phyloP scores from a whole-genome alignment of 2,329 filamentous ascomycete genomes.

The Colletotrichum sidae region DNA sequence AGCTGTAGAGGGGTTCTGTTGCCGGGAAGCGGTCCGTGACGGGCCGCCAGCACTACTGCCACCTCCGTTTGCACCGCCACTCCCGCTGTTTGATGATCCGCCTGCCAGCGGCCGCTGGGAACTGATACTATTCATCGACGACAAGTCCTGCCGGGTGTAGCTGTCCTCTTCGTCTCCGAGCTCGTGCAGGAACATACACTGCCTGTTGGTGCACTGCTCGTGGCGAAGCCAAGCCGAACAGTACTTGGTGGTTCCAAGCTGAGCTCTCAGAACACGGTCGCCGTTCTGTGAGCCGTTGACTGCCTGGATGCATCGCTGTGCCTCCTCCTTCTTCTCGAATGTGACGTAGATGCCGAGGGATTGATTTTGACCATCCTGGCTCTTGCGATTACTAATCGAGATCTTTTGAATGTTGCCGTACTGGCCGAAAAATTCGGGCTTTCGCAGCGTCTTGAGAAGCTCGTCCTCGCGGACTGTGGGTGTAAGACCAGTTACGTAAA shows the following conservation, averaged over 20 bases:
- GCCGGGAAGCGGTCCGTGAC: slow-evolving; percentile 65
- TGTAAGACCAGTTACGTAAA: slow-evolving; percentile 95
- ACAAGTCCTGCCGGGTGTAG: slow-evolving; percentile 93
- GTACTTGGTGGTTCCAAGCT: slow-evolving; percentile 94
- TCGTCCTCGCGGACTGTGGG: slow-evolving; percentile 94
- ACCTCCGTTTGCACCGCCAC: slow-evolving; percentile 39
- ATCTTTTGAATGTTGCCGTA: slow-evolving; percentile 99
- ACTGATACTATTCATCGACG: slow-evolving; percentile 91
- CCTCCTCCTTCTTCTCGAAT: slow-evolving; percentile 91
- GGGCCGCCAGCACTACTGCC: slow-evolving; percentile 58
- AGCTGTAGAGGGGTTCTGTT: slow-evolving; percentile 56
- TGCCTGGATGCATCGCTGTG: slow-evolving; percentile 87
- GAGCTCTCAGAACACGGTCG: slow-evolving; percentile 83
- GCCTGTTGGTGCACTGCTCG: slow-evolving; percentile 93
- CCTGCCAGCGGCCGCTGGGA: slow-evolving; percentile 74
- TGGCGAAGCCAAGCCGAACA: slow-evolving; percentile 96
- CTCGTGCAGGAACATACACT: slow-evolving; percentile 98
- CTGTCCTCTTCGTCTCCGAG: slow-evolving; percentile 98
- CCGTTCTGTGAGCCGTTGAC: slow-evolving; percentile 95
- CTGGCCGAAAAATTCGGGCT: slow-evolving; percentile 95
- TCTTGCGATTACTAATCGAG: slow-evolving; percentile 96
- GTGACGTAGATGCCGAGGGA: slow-evolving; percentile 99
- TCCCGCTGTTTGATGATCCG: slow-evolving; percentile 30
- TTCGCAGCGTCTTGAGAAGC: slow-evolving; percentile 88
- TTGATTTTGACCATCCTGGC: slow-evolving; percentile 78